Conservation (phyloP, 169 alveolate species). For the Plasmodium vivax region DNA sequence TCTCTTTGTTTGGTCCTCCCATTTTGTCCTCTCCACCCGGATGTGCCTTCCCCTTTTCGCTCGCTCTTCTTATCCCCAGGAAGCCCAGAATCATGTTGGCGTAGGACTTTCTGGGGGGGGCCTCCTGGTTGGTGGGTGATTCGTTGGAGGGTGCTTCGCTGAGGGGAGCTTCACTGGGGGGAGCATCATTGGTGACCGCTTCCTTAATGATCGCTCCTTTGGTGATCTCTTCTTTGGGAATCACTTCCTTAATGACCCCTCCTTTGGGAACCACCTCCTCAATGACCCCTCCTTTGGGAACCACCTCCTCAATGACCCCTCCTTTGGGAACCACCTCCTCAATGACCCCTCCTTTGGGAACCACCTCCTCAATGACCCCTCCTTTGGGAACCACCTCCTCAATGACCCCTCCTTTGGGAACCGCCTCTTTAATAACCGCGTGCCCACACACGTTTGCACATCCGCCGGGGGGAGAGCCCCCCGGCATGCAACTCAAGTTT, state of each 20-base stretch:
- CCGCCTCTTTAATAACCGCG: no score
- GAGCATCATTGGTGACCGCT: background rate
- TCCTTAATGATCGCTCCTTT: background rate
- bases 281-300: background rate
- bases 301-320: background rate
- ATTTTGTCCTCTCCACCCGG: background rate
- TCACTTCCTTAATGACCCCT: no score
- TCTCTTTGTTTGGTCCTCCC: background rate
- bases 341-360: background rate
- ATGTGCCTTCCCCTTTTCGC: background rate
- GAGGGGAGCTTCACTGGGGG: background rate
- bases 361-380: no score
- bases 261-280: no score
- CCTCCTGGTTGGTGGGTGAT: background rate
- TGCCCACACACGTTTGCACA: background rate
- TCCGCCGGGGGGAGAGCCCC: background rate
- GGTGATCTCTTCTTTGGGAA: no score
- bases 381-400: no score
- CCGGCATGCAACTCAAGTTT: background rate
- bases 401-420: background rate
- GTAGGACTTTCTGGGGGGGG: background rate
- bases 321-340: no score
- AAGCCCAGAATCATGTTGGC: background rate
- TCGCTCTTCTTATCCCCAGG: background rate
- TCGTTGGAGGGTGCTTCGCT: background rate